phyloP scores from a whole-genome alignment of 192 early-diverging fungal species.

The Umbelopsis sp. region DNA sequence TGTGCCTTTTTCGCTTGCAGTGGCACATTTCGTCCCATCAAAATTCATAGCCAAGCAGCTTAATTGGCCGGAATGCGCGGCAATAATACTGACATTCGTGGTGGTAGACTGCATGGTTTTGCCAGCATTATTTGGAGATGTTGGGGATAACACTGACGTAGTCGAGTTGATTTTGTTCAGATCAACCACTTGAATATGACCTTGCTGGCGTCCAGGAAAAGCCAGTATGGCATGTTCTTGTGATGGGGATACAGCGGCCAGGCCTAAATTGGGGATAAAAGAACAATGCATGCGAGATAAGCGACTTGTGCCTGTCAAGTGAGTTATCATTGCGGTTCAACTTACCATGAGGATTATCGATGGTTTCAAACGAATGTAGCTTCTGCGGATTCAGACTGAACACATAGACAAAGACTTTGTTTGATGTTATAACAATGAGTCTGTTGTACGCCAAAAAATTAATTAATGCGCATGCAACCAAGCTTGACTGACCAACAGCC shows the following conservation, averaged over 20 bases:
- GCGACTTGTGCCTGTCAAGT: background rate
- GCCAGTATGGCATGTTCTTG: conserved; percentile 72
- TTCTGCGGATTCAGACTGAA: conserved; percentile 70
- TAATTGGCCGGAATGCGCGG: conserved; percentile 79
- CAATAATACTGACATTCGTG: conserved; percentile 75
- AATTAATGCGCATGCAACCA: background rate
- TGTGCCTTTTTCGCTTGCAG: conserved; percentile 89
- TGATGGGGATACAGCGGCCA: conserved; percentile 70
- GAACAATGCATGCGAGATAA: background rate
- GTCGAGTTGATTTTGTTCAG: conserved; percentile 58
- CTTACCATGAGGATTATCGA: conserved; percentile 72
- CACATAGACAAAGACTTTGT: conserved; percentile 82
- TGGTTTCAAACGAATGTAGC: conserved; percentile 82
- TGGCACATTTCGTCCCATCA: conserved; percentile 80
- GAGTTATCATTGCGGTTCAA: background rate
- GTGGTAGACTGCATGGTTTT: conserved; percentile 37
- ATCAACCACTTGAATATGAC: conserved; percentile 86
- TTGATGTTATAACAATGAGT: conserved; percentile 74
- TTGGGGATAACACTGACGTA: conserved; percentile 29
- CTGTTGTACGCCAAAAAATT: conserved; percentile 36
- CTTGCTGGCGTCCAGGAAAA: conserved; percentile 81
- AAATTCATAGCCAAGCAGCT: conserved; percentile 78
- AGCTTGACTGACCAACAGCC: conserved; percentile 14
- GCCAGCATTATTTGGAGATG: conserved; percentile 24
- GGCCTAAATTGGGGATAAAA: conserved; percentile 39